Evolutionary conservation across 2,329 filamentous ascomycete genomes (phyloP), one percentile per base, ranked within the genome.

Genomic region (Monilinia polystroma): DNA sequence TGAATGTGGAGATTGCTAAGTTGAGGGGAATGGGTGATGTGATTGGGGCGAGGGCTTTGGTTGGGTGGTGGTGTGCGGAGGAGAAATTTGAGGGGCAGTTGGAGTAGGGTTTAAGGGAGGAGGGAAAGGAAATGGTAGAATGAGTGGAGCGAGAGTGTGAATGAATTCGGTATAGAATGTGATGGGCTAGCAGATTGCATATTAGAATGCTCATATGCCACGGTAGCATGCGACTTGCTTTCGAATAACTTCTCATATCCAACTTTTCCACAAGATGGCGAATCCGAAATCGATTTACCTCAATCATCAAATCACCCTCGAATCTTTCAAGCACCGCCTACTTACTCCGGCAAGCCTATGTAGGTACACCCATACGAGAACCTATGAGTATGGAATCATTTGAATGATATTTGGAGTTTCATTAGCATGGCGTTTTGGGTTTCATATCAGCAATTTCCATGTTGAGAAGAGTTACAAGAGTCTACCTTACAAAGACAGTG

Each of bases 1-100:
- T 95, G 69, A 93, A 93, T 77, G 84, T 95, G 35, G 91, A 95
- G 77, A 83, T 92, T 43, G 91, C 91, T 65, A 87, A 87, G 71
- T 79, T 95, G 74, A 75, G 92, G 69, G 81, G 83, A 81, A 49
- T 65, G 43, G 90, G 90, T 5, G 91, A 94, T 78, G 77, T 78
- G 29, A 76, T 92, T 18, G 91, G 86, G 0, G 88, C 90, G 20
- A 81, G 89, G 73, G 83, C 84, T 68, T 79, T 95, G 75, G 90
- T 93, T 54, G 84, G 90, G 78, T 89, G 87, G 73, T 93, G 90
- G 82, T 89, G 86, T 47, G 79, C 81, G 71, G 81, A 84, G 55
- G 53, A 66, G 66, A 55, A 63, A 56, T 60, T 58, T 64, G 54
- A 63, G 51, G 43, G 64, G 54, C 53, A 23, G n/a, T n/a, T 55